Percentiles rank a stretch among this genome's conserved stretches.
Conservation (phyloP, 164 flowering plant genomes). For the Stephania yunnanensis region DNA sequence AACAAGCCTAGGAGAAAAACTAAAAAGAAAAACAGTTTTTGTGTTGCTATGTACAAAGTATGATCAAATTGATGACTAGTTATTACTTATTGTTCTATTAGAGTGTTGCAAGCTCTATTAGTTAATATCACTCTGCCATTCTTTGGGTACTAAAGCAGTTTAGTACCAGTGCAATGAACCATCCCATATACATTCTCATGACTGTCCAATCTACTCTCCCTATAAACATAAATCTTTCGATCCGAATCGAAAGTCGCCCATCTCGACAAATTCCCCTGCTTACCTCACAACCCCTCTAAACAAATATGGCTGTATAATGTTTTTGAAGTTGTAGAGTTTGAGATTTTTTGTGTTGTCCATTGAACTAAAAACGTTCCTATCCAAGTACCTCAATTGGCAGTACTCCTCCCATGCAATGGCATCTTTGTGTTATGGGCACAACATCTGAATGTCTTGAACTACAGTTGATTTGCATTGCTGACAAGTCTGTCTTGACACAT, state of each 20-base stretch:
- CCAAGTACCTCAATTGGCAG: constrained; percentile 31
- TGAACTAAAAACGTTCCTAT: constrained; percentile 17
- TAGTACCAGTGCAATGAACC: constrained; percentile 31
- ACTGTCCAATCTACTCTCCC: too few species aligned
- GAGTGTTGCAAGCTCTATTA: too few species aligned
- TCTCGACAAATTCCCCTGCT: too few species aligned
- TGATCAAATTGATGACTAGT: too few species aligned
- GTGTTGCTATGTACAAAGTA: too few species aligned
- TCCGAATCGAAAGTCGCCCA: too few species aligned
- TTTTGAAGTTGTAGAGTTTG: constrained; percentile 7
- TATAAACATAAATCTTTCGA: too few species aligned
- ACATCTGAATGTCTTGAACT: neutral
- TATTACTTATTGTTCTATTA: too few species aligned
- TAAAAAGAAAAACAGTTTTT: too few species aligned
- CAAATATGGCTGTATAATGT: constrained; percentile 14
- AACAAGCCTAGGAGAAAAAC: too few species aligned
- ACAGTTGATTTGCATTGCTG: constrained; percentile 17
- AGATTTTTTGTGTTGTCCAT: constrained; percentile 15
- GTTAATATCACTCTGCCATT: too few species aligned
- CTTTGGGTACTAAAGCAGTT: too few species aligned
- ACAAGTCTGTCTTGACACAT: constrained; percentile 9
- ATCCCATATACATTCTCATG: constrained; percentile 23
- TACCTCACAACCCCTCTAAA: constrained; percentile 2
- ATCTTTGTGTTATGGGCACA: constrained; percentile 22
- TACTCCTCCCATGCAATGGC: constrained; percentile 2